Percentiles rank a stretch among this genome's conserved stretches.
Evolutionary conservation across 768 basidiomycete species (phyloP).

Genomic region (Mycena epipterygia): DNA sequence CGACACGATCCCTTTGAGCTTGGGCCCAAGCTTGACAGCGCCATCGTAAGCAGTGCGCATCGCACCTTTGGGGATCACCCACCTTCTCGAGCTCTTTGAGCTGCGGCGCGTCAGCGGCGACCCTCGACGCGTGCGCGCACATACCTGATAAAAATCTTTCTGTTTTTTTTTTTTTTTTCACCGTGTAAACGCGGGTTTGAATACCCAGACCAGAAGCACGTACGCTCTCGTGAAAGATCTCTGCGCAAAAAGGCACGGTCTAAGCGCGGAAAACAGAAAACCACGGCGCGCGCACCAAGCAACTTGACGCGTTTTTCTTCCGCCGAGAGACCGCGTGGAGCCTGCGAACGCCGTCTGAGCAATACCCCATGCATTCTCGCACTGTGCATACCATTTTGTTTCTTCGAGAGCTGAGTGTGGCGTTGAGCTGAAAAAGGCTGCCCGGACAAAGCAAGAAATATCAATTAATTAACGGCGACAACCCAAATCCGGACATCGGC

Average conservation of each 20-base stretch:
- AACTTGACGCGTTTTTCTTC: constrained; percentile 93
- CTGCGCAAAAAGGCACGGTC: constrained; percentile 42
- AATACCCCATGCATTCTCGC: background rate
- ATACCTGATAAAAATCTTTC: constrained; percentile 88
- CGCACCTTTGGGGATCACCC: background rate
- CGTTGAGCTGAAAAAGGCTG: background rate
- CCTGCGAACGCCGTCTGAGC: constrained; percentile 47
- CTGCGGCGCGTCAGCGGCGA: constrained; percentile 48
- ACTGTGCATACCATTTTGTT: constrained; percentile 7
- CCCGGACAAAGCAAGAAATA: constrained; percentile 1
- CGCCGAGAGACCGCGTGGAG: constrained; percentile 86
- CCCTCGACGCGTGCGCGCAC: background rate
- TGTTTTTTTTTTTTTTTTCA: constrained; percentile 53
- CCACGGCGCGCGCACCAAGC: constrained; percentile 47
- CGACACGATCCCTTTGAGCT: constrained; percentile 92
- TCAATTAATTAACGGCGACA: background rate
- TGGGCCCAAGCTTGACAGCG: constrained; percentile 71
- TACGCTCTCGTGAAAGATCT: constrained; percentile 95
- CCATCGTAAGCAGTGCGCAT: background rate
- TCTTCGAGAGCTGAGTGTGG: background rate
- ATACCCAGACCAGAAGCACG: constrained; percentile 7
- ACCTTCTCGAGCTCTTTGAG: constrained; percentile 92
- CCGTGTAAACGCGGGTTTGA: background rate
- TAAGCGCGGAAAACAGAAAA: background rate
- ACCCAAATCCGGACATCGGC: background rate